These are phyloP conservation scores for Cutaneotrichosporon cutaneum DNA, from an alignment of 1,284 basidiomycete genomes.

Conservation along the genomic window DNA sequence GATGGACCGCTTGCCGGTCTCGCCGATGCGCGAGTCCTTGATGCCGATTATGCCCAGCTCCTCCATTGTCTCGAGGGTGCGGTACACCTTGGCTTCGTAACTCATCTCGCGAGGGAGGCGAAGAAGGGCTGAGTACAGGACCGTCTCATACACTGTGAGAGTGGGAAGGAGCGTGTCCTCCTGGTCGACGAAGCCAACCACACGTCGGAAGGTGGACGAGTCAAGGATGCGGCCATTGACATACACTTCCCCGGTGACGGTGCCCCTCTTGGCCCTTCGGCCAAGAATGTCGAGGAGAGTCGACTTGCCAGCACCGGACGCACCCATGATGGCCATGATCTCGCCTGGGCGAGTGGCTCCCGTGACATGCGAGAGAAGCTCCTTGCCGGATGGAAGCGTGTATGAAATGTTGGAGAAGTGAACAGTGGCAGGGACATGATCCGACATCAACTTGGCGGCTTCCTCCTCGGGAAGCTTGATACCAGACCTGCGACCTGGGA, in stretches of 20 bases:
- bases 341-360: slow-evolving; percentile 83
- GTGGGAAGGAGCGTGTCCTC: slow-evolving; percentile 97
- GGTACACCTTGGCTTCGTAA: slow-evolving; percentile 84
- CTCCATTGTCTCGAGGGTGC: slow-evolving; percentile 92
- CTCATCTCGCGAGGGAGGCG: slow-evolving; percentile 92
- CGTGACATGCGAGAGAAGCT: slow-evolving; percentile 74
- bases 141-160: slow-evolving; percentile 95
- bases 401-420: slow-evolving; percentile 86
- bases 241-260: slow-evolving; percentile 69
- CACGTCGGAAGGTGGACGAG: slow-evolving; percentile 71
- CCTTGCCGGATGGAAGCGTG: slow-evolving; percentile 62
- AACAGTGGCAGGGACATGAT: slow-evolving; percentile 87
- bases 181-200: slow-evolving; percentile 91
- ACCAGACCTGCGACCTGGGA: slow-evolving; percentile 64
- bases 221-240: slow-evolving; percentile 81
- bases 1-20: slow-evolving; percentile 74
- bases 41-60: slow-evolving; percentile 91
- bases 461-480: slow-evolving; percentile 79
- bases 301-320: slow-evolving; percentile 94
- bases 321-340: slow-evolving; percentile 92
- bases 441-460: slow-evolving; percentile 79
- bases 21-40: slow-evolving; percentile 84
- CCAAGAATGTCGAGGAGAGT: slow-evolving; percentile 95
- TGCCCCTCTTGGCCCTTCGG: slow-evolving; percentile 78
- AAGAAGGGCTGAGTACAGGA: slow-evolving; percentile 86